Evolutionary conservation across 2,329 filamentous ascomycete species (phyloP).

Genomic region (Penicillium sp.): DNA sequence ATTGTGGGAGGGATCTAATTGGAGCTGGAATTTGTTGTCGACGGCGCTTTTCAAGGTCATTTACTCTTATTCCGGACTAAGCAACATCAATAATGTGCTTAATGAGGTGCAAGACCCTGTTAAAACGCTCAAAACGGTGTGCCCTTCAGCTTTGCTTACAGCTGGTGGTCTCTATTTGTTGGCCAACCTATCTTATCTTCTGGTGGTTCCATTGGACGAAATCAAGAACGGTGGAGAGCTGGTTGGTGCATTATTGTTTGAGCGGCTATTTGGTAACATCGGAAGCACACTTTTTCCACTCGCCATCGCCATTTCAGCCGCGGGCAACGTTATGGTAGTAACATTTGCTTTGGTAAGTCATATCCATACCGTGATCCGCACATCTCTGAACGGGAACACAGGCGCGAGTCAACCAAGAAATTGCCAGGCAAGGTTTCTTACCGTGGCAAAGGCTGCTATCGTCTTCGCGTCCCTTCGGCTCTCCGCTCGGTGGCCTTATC

Average conservation of each 20-base stretch:
- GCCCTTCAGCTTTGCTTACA: constrained; percentile 59
- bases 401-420: constrained; percentile 70
- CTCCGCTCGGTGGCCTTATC: constrained; percentile 66
- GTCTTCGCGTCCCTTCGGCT: constrained; percentile 65
- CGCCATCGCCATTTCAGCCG: constrained; percentile 65
- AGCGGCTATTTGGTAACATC: constrained; percentile 61
- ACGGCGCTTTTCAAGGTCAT: constrained; percentile 64
- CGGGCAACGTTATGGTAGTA: constrained; percentile 72
- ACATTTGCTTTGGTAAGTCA: constrained; percentile 63
- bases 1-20: constrained; percentile 65
- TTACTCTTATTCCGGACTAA: constrained; percentile 67
- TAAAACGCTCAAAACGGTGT: constrained; percentile 63
- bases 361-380: neutral
- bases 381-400: constrained; percentile 29
- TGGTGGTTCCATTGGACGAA: constrained; percentile 66
- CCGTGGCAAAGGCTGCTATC: constrained; percentile 62
- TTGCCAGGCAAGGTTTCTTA: constrained; percentile 69
- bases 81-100: constrained; percentile 68
- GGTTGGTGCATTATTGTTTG: constrained; percentile 67
- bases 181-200: constrained; percentile 63
- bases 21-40: constrained; percentile 67
- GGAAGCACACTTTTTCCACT: constrained; percentile 61
- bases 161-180: constrained; percentile 66
- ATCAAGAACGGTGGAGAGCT: constrained; percentile 66
- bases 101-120: constrained; percentile 70